A percentile compares a stretch with the other conserved stretches of the same genome.
These are phyloP conservation scores for Terana coerulea DNA, from an alignment of 768 basidiomycete species.

Conservation along the genomic window DNA sequence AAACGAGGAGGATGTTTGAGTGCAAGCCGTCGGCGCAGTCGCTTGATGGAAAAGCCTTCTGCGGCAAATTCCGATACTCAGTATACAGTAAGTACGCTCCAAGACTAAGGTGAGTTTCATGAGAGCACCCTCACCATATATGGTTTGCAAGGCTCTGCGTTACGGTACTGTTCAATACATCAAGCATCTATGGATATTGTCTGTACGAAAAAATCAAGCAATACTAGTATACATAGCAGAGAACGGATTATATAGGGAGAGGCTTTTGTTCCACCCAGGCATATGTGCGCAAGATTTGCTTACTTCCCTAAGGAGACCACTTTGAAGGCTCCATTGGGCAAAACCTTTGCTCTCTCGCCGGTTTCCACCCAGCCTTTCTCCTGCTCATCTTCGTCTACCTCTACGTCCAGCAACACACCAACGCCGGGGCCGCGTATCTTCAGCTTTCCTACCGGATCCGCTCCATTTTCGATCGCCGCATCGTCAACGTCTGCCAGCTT, in stretches of 20 bases:
- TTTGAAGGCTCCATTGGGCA: conserved; percentile 35
- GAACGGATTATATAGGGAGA: not conserved
- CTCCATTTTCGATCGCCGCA: conserved; percentile 56
- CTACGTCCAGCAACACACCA: conserved; percentile 48
- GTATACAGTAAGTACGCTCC: too few relatives aligned
- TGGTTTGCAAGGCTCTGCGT: too few relatives aligned
- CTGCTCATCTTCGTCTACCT: conserved; percentile 22
- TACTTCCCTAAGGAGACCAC: conserved; percentile 14
- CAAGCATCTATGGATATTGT: not conserved
- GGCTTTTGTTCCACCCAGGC: not conserved
- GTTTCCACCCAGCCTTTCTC: conserved; percentile 27
- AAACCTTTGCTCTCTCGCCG: conserved; percentile 29
- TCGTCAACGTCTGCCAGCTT: conserved; percentile 74
- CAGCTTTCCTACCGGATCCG: conserved; percentile 60
- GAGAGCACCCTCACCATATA: too few relatives aligned
- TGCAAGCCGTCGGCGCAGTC: not conserved
- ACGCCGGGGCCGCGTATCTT: conserved; percentile 72
- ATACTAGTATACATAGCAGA: not conserved
- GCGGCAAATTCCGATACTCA: not conserved
- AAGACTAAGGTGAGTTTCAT: too few relatives aligned
- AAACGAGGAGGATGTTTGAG: not conserved
- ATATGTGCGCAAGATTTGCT: not conserved
- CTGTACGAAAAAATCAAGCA: not conserved
- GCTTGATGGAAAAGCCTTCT: not conserved
- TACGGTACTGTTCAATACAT: too few relatives aligned